phyloP scores from a whole-genome alignment of 176 grass and related monocot species.

The Microstegium vimineum region DNA sequence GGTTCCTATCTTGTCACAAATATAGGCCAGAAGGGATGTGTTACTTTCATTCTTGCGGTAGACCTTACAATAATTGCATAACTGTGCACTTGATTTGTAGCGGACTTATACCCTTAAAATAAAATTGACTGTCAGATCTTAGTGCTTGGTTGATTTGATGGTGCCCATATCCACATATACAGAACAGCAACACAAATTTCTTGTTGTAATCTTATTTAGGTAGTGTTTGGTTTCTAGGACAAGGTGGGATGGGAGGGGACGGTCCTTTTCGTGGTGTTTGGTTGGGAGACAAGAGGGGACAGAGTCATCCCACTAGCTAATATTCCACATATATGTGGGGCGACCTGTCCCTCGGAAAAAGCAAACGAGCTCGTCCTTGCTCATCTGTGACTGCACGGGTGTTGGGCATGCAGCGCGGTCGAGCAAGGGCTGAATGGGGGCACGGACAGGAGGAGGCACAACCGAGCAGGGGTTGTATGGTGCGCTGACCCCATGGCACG shows the following conservation, averaged over 20 bases:
- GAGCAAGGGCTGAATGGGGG: too few species aligned
- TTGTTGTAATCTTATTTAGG: neutral
- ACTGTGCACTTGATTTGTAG: neutral
- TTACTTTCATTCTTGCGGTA: neutral
- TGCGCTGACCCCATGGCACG: too few species aligned
- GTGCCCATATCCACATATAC: neutral
- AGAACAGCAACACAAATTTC: neutral
- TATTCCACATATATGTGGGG: too few species aligned
- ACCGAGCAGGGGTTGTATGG: too few species aligned
- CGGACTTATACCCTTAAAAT: neutral
- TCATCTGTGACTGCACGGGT: too few species aligned
- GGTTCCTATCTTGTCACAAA: neutral
- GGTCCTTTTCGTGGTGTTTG: neutral
- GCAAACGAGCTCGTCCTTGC: too few species aligned
- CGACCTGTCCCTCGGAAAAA: too few species aligned
- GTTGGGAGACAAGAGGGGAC: neutral
- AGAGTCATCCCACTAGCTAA: neutral
- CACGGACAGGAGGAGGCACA: too few species aligned
- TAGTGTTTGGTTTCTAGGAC: neutral
- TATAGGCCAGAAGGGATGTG: neutral
- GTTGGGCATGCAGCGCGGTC: too few species aligned
- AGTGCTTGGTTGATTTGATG: neutral
- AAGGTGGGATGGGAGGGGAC: neutral
- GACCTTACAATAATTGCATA: neutral
- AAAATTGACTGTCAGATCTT: neutral